phyloP scores from a whole-genome alignment of 2,329 filamentous ascomycete species.

The Alternaria triticina region DNA sequence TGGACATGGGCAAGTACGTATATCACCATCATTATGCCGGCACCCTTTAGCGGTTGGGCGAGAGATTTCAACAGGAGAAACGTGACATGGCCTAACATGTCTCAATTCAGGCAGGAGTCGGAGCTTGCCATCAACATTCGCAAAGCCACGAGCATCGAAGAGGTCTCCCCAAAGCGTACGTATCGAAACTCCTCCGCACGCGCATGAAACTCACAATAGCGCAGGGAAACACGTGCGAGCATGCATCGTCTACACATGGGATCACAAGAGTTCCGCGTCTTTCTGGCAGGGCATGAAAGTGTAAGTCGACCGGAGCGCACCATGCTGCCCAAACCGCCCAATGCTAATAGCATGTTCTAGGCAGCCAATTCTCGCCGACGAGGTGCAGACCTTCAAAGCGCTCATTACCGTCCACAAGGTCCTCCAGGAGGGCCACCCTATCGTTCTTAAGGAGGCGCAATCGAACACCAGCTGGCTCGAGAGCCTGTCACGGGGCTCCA shows the following conservation, averaged over 20 bases:
- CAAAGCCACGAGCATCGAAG: conserved; percentile 71
- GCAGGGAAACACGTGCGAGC: conserved; percentile 91
- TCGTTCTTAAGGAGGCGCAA: conserved; percentile 86
- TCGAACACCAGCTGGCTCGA: conserved; percentile 90
- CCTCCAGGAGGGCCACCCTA: conserved; percentile 92
- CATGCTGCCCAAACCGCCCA: not conserved
- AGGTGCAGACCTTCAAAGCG: conserved; percentile 98
- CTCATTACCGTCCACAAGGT: conserved; percentile 98
- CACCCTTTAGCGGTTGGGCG: not conserved
- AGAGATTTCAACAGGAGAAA: not conserved
- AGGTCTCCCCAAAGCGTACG: conserved; percentile 71
- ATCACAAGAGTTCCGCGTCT: conserved; percentile 91
- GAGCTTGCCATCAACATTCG: conserved; percentile 71
- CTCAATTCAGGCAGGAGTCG: conserved; percentile 60
- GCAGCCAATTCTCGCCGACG: conserved; percentile 96
- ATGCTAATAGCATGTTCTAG: conserved; percentile 54
- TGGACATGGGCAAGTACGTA: conserved; percentile 67
- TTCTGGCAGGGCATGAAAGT: conserved; percentile 99
- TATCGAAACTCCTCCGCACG: conserved; percentile 9
- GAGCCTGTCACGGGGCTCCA: conserved; percentile 82
- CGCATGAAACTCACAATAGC: conserved; percentile 37
- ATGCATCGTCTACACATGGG: conserved; percentile 99
- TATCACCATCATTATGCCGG: not conserved
- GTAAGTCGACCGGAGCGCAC: conserved; percentile 61
- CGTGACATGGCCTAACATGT: not conserved